phyloP scores from a whole-genome alignment of 2,329 filamentous ascomycete species.

The Epichloe amarillans region DNA sequence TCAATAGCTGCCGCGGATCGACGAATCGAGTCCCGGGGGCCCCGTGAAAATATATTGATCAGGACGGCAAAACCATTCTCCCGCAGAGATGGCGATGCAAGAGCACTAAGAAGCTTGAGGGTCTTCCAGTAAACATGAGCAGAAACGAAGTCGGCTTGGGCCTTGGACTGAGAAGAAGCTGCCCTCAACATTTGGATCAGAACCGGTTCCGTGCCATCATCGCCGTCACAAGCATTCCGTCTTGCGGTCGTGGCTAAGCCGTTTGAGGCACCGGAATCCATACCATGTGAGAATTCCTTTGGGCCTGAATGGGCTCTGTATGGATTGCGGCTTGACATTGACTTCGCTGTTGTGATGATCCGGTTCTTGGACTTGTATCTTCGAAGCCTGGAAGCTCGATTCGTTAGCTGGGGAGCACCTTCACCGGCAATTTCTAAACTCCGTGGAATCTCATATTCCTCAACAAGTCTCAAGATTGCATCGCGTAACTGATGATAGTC shows the following conservation, averaged over 20 bases:
- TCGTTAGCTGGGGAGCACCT: constrained; percentile 51
- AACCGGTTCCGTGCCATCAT: constrained; percentile 31
- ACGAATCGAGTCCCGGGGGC: constrained; percentile 57
- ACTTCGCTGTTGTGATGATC: constrained; percentile 36
- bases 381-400: constrained; percentile 49
- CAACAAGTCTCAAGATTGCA: constrained; percentile 65
- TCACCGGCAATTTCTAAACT: constrained; percentile 45
- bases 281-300: constrained; percentile 5
- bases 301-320: constrained; percentile 29
- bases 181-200: constrained; percentile 63
- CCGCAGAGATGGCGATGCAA: constrained; percentile 47
- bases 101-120: constrained; percentile 54
- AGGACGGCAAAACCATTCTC: constrained; percentile 58
- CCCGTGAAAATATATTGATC: constrained; percentile 56
- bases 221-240: background rate
- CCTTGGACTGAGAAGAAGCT: constrained; percentile 62
- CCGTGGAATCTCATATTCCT: constrained; percentile 70
- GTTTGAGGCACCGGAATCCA: constrained; percentile 6
- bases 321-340: constrained; percentile 44
- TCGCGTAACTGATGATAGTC: constrained; percentile 73
- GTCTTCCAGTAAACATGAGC: constrained; percentile 80
- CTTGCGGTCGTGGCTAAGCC: background rate
- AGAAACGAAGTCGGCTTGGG: constrained; percentile 69
- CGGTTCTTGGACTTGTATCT: constrained; percentile 48
- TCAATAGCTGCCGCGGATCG: constrained; percentile 60